Evolutionary conservation across 2,329 filamentous ascomycete species (phyloP).

Genomic region (Capronia epimyces): DNA sequence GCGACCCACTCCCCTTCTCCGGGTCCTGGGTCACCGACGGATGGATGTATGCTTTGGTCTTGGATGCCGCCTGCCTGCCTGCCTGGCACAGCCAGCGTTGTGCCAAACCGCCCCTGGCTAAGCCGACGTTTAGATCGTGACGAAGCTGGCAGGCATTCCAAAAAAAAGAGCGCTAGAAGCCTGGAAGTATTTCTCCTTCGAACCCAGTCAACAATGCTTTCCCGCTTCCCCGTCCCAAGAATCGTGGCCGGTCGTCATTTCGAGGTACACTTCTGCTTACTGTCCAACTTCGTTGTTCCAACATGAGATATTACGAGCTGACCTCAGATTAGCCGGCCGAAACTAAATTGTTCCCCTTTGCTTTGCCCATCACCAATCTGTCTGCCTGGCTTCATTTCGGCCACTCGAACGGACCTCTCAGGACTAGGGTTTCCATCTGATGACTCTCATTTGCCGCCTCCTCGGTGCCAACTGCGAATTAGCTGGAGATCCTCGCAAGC

Average conservation of each 20-base stretch:
- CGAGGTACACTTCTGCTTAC: slow-evolving; percentile 21
- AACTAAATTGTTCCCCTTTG: slow-evolving; percentile 18
- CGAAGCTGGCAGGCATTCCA: slow-evolving; percentile 9
- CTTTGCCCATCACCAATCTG: slow-evolving; percentile 14
- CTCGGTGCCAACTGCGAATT: slow-evolving; percentile 22
- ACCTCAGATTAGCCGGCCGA: slow-evolving; percentile 19
- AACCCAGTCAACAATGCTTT: slow-evolving; percentile 18
- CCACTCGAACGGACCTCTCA: slow-evolving; percentile 24
- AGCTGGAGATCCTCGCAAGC: slow-evolving; percentile 18
- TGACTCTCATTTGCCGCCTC: slow-evolving; percentile 27
- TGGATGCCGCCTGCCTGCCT: neutral
- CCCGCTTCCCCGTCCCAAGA: slow-evolving; percentile 26
- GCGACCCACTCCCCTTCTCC: slow-evolving; percentile 21
- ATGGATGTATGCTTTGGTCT: neutral
- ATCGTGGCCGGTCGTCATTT: slow-evolving; percentile 16
- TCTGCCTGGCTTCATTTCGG: slow-evolving; percentile 20
- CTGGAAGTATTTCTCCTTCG: slow-evolving; percentile 22
- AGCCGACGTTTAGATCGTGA: slow-evolving; percentile 23
- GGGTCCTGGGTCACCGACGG: slow-evolving; percentile 12
- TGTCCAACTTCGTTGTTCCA: slow-evolving; percentile 8
- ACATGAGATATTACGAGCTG: slow-evolving; percentile 25
- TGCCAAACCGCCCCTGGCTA: slow-evolving; percentile 19
- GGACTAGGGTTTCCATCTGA: slow-evolving; percentile 16
- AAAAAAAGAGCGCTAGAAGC: slow-evolving; percentile 20
- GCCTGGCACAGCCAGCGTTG: slow-evolving; percentile 10